Conservation (phyloP, 1,284 basidiomycete species). For the Cutaneotrichosporon daszewskae region DNA sequence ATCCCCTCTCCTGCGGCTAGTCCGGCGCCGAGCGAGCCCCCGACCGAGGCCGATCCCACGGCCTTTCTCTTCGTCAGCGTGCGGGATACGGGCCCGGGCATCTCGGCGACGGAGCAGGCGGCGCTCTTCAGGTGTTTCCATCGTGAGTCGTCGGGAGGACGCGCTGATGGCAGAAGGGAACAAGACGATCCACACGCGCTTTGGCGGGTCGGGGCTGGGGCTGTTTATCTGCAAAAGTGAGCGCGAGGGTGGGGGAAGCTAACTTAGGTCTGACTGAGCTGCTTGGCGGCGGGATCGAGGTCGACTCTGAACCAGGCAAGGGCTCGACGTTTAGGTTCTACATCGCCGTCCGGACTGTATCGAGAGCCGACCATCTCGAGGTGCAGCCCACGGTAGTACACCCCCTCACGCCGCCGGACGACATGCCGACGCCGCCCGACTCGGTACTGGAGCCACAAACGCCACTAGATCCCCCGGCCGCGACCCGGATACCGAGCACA, state of each 20-base stretch:
- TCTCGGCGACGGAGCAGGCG: constrained; percentile 19
- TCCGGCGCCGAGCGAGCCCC: not conserved
- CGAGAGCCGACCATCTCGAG: not conserved
- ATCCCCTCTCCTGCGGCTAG: not conserved
- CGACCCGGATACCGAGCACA: no score
- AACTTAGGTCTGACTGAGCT: constrained; percentile 25
- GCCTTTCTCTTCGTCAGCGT: constrained; percentile 23
- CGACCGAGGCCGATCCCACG: not conserved
- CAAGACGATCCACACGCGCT: constrained; percentile 27
- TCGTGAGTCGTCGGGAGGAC: constrained; percentile 2
- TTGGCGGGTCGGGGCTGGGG: constrained; percentile 34
- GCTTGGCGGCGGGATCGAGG: constrained; percentile 32
- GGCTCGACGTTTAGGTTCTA: constrained; percentile 48
- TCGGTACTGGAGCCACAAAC: no score
- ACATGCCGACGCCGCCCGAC: no score
- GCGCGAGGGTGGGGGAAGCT: constrained; percentile 2
- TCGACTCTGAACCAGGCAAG: constrained; percentile 21
- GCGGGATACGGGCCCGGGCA: constrained; percentile 32
- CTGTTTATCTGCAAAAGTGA: constrained; percentile 31
- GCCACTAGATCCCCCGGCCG: no score
- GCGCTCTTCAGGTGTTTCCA: constrained; percentile 27
- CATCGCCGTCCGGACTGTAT: constrained; percentile 18
- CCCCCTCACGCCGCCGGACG: no score
- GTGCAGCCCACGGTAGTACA: not conserved
- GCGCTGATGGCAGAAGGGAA: constrained; percentile 13